Base-by-base conservation (phyloP, 2,329 filamentous ascomycete species). In the Botrytis fragariae region DNA sequence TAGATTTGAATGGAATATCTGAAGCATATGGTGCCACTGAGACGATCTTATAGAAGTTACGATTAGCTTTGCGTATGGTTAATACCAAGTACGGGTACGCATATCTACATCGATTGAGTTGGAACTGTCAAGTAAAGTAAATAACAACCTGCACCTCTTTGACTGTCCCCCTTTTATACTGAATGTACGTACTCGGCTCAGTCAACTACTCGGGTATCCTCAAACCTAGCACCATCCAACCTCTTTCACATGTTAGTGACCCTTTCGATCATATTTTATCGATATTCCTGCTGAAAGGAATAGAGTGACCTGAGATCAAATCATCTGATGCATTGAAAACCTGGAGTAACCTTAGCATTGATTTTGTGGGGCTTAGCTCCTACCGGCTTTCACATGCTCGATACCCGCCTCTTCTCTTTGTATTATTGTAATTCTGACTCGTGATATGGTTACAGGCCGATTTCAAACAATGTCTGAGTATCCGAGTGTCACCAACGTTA, bases 341-440 rank as follows among this genome's bases (percentile, higher is more conserved):
- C 71, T 69, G 62, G 63, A 72, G 71, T 68, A 60, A n/a, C 12
- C 22, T 44, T 45, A 45, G 25, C n/a, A 37, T 48, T 45, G 2
- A 44, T 22, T 57, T 72, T 72, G 71, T 72, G 71, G 71, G 63
- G 71, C 51, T 72, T 59, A 68, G 51, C 71, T 65, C 25, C 22
- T 20, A 54, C 63, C 62, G 71, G 45, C 37, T 72, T 72, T 72
- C 71, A 72, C 71, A 72, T 72, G 71, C 62, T 69, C 35, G 37
- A 42, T 69, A 32, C 37, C 65, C 35, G 48, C 48, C 48, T 70
- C 67, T 70, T 42, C 44, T 29, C 37, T 70, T 70, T 61, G 18
- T 68, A 12, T 12, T 1, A 29, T 42, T 39, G 25, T 29, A 9
- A 48, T 54, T 44, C 64, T 68, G 64, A 68, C 64, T 68, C 64